Conservation (phyloP, 352 stramenopile species). For the Globisporangium cylindrosporum region DNA sequence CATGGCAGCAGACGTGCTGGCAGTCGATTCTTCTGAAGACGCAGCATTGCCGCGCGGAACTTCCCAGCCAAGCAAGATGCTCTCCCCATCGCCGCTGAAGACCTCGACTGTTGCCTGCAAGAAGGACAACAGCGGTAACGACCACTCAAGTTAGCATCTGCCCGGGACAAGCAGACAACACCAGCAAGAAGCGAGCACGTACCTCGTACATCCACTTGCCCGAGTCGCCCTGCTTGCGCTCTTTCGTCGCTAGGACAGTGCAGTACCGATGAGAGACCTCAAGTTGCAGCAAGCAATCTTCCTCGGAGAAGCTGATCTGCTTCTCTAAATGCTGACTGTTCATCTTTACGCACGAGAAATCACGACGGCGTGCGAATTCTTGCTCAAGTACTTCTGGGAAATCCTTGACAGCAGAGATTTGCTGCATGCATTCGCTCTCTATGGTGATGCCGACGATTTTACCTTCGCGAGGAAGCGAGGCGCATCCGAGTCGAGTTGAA, state of each 20-base stretch:
- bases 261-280: conserved; percentile 66
- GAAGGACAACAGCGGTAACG: neutral
- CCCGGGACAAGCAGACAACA: neutral
- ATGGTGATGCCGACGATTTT: conserved; percentile 7
- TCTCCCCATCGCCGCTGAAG: conserved; percentile 64
- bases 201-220: conserved; percentile 83
- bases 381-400: conserved; percentile 60
- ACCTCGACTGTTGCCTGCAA: conserved; percentile 34
- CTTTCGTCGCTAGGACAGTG: conserved; percentile 68
- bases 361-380: conserved; percentile 56
- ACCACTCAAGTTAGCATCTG: neutral
- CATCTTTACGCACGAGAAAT: conserved; percentile 76
- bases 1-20: neutral
- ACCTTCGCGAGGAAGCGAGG: neutral
- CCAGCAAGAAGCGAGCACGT: neutral
- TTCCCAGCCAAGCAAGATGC: conserved; percentile 76
- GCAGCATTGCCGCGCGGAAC: conserved; percentile 31
- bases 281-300: conserved; percentile 73
- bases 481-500: neutral
- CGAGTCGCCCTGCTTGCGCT: conserved; percentile 62
- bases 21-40: neutral
- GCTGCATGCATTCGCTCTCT: conserved; percentile 30
- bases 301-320: conserved; percentile 66
- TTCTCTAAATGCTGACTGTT: conserved; percentile 50
- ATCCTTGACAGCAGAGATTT: conserved; percentile 38